Evolutionary conservation across 1,139 yeast species (phyloP).

Genomic region (Pichia sp.): DNA sequence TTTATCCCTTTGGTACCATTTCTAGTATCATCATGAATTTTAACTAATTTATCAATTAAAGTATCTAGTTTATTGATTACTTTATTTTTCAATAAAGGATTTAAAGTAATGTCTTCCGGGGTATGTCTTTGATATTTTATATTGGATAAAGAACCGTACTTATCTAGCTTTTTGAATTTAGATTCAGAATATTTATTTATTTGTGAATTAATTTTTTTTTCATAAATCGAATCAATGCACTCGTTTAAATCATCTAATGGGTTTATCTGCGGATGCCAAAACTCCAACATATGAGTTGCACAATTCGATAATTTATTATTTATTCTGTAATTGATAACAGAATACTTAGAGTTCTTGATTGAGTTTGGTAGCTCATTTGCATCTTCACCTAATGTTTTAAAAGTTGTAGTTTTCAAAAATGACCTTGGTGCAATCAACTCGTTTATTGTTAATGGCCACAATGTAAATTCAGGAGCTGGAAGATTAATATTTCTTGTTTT

Average conservation of each 20-base stretch:
- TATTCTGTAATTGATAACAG: slow-evolving; percentile 4
- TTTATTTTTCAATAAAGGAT: neutral
- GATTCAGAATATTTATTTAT: neutral
- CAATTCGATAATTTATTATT: neutral
- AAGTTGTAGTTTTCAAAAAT: slow-evolving; percentile 2
- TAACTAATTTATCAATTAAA: slow-evolving; percentile 10
- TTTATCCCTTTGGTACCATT: neutral
- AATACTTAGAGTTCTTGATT: slow-evolving; percentile 4
- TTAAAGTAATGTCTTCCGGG: slow-evolving; percentile 5
- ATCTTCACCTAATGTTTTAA: neutral
- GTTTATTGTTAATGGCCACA: slow-evolving; percentile 40
- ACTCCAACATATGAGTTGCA: slow-evolving; percentile 4
- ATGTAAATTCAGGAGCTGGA: slow-evolving; percentile 37
- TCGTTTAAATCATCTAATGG: slow-evolving; percentile 9
- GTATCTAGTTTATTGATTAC: slow-evolving; percentile 8
- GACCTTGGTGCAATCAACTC: slow-evolving; percentile 32
- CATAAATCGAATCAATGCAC: slow-evolving; percentile 34
- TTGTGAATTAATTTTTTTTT: slow-evolving; percentile 28
- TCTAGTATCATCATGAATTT: neutral
- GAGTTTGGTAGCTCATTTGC: neutral
- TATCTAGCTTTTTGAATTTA: neutral
- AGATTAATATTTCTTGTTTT: slow-evolving; percentile 33
- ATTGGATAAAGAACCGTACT: neutral
- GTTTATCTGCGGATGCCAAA: slow-evolving; percentile 8
- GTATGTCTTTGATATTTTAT: slow-evolving; percentile 1